These are phyloP conservation scores for Trametes sp. DNA, from an alignment of 1,284 basidiomycete species.

Conservation along the genomic window DNA sequence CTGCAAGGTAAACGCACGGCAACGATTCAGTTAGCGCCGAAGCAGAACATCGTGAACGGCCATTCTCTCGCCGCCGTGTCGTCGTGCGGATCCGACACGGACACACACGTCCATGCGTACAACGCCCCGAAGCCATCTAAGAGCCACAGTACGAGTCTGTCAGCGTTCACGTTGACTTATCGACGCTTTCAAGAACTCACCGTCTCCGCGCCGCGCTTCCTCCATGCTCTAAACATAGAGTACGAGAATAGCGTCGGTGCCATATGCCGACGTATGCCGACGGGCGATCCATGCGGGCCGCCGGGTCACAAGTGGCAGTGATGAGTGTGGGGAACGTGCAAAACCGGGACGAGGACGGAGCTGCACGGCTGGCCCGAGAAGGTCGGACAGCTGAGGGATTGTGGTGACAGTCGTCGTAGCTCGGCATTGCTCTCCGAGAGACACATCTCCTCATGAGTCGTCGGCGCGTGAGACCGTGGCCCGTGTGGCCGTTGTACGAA, in stretches of 20 bases:
- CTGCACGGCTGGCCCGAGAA: slow-evolving; percentile 1
- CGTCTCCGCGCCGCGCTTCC: background rate
- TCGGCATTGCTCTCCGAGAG: too few relatives aligned
- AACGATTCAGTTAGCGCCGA: too few relatives aligned
- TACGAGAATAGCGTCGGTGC: background rate
- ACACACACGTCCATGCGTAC: too few relatives aligned
- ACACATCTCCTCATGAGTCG: background rate
- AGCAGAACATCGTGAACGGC: too few relatives aligned
- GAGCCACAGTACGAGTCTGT: too few relatives aligned
- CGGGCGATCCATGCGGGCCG: background rate
- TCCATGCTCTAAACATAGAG: background rate
- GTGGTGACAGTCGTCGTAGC: too few relatives aligned
- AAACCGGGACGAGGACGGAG: background rate
- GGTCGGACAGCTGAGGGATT: background rate
- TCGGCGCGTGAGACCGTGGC: background rate
- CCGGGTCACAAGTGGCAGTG: background rate
- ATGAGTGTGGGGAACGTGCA: background rate
- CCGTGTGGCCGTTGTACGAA: background rate
- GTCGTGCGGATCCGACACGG: too few relatives aligned
- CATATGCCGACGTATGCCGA: too few relatives aligned
- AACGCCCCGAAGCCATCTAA: too few relatives aligned
- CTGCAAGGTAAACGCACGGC: too few relatives aligned
- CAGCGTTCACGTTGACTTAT: background rate
- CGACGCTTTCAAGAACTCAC: background rate
- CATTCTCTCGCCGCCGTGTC: too few relatives aligned